Base-by-base conservation (phyloP, 164 flowering plant genomes). In the Nelumbo lutea region DNA sequence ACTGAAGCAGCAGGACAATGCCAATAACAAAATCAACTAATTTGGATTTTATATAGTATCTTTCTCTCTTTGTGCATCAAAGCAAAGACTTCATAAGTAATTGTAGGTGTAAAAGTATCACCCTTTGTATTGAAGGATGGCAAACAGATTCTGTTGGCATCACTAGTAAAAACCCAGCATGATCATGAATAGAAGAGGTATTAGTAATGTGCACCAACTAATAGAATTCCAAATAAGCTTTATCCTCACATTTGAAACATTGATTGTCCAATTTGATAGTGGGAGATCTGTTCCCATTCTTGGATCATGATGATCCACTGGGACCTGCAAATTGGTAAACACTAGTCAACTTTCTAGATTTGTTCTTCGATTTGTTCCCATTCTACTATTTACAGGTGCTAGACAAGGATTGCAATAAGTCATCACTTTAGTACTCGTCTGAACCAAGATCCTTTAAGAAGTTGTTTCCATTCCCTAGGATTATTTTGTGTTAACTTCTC, bases 381-480 rank as follows among this genome's bases (percentile, higher is more conserved):
- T 27, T 27, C 27, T 27, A 27, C 27, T 38, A 48, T 43, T 6
- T 86, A 91, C 97, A 75, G 85, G 90, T 73, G 88, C 97, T 65
- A 91, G 79, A 77, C 97, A 91, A 69, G 97, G 95, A 66, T 91
- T 91, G 87, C 95, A 91, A 70, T 91, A 91, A 53, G 90, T 85
- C 97, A 91, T 91, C 80, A 87, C 86, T 82, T 79, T 83, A 7
- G 89, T 85, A 59, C n/a, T 84, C 69, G 68, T 76, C 77, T 11
- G 75, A 66, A 38, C 60, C 53, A 0, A 91, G 91, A 75, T 91
- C 95, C 64, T 83, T 64, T 5, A 89, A 89, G 65, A 47, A 91
- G 79, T 67, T 85, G 75, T 66, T 68, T 47, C 97, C 97, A 91
- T 68, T 89, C 93, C 60, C 47, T 5, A 67, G 89, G 89, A 89